phyloP scores from a whole-genome alignment of 176 grass and related monocot genomes.

The Bromus sterilis region DNA sequence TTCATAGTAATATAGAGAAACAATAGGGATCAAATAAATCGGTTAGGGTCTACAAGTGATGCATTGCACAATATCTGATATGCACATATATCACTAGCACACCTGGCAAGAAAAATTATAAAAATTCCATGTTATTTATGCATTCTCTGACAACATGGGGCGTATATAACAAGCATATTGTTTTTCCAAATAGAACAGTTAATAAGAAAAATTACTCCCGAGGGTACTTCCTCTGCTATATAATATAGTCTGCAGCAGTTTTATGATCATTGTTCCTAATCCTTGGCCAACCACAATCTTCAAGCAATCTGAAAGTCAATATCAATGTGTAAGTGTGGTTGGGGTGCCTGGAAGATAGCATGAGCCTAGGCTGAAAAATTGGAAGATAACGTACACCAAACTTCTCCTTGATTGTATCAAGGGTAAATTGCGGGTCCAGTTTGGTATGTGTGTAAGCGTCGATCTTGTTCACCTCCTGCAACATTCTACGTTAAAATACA shows the following conservation, averaged over 20 bases:
- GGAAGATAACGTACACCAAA: conserved; percentile 38
- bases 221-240: neutral
- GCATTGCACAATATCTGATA: no score
- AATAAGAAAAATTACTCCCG: neutral
- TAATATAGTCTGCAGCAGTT: neutral
- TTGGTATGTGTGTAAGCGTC: conserved; percentile 51
- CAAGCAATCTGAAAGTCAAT: conserved; percentile 23
- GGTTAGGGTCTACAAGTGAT: no score
- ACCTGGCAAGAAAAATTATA: no score
- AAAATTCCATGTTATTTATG: no score
- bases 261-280: neutral
- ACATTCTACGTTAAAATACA: neutral
- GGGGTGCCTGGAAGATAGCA: neutral
- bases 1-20: no score
- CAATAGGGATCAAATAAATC: no score
- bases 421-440: conserved; percentile 39
- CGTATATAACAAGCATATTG: no score
- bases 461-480: conserved; percentile 67
- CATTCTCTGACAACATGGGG: no score
- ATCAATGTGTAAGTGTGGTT: neutral
- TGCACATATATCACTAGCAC: no score
- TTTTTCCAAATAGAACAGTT: conserved; percentile 6
- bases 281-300: neutral
- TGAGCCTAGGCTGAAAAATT: neutral
- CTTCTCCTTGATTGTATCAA: conserved; percentile 34